Percentiles rank a stretch among this genome's conserved stretches.
These are phyloP conservation scores for Cladobotryum mycophilum DNA, from an alignment of 2,329 filamentous ascomycete species.

Conservation along the genomic window DNA sequence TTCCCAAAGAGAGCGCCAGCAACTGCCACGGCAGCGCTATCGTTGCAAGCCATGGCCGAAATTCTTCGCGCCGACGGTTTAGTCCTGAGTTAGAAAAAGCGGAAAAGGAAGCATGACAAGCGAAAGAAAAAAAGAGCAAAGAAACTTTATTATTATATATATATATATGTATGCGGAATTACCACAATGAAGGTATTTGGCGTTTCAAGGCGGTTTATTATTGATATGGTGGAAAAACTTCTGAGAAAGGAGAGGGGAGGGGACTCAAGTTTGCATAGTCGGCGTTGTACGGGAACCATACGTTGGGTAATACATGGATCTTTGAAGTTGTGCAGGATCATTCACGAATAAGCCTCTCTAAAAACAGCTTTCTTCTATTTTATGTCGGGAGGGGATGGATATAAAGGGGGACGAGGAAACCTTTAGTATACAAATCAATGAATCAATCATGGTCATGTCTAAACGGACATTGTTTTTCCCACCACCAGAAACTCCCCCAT, in stretches of 20 bases:
- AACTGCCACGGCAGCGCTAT: constrained; percentile 43
- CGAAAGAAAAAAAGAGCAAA: constrained; percentile 1
- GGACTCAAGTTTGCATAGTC: neutral
- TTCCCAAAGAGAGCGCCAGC: constrained; percentile 54
- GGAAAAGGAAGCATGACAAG: neutral
- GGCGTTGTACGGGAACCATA: neutral
- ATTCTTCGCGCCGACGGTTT: constrained; percentile 46
- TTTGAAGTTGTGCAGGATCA: too few relatives aligned
- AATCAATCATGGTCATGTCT: neutral
- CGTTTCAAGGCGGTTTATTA: constrained; percentile 6
- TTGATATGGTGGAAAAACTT: neutral
- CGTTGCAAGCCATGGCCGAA: constrained; percentile 48
- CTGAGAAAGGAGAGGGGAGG: neutral
- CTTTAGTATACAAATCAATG: neutral
- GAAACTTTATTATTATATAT: too few relatives aligned
- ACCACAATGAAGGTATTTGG: constrained; percentile 8
- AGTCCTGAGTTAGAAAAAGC: constrained; percentile 29
- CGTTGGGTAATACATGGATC: neutral
- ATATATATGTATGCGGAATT: neutral
- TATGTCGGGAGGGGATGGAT: neutral
- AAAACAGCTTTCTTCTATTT: neutral
- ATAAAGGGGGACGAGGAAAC: neutral
- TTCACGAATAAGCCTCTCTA: neutral
- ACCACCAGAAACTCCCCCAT: neutral
- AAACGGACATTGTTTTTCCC: too few relatives aligned